A percentile compares a stretch with the other conserved stretches of the same genome.
Evolutionary conservation across 495 filamentous ascomycete species (phyloP).

Genomic region (Xylaria castorea): DNA sequence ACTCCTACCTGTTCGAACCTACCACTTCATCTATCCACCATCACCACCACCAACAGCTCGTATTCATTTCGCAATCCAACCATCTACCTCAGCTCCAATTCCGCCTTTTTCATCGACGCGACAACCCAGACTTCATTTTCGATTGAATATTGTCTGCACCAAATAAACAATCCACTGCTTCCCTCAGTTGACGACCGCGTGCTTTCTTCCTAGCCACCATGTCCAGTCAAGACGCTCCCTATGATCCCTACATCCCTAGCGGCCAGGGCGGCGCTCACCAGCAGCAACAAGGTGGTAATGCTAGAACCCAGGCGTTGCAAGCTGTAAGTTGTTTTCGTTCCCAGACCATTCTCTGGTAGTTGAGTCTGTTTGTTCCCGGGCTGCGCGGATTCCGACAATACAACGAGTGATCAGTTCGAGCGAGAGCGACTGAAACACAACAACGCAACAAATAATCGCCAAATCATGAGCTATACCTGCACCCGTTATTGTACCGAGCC

Average conservation of each 20-base stretch:
- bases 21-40: constrained; percentile 22
- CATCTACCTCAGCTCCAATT: constrained; percentile 6
- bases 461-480: background rate
- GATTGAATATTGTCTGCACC: constrained; percentile 3
- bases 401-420: background rate
- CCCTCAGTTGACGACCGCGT: constrained; percentile 25
- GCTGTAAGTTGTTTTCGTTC: constrained; percentile 66
- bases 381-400: constrained; percentile 29
- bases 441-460: background rate
- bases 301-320: constrained; percentile 71
- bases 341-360: constrained; percentile 17
- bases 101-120: constrained; percentile 21
- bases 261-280: constrained; percentile 53
- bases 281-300: constrained; percentile 53
- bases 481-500: background rate
- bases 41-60: constrained; percentile 8
- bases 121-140: background rate
- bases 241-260: constrained; percentile 90
- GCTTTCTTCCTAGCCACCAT: constrained; percentile 55
- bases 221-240: constrained; percentile 78
- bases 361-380: constrained; percentile 26
- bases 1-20: constrained; percentile 2
- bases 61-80: constrained; percentile 15
- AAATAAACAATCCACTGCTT: constrained; percentile 12
- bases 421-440: background rate